Base-by-base conservation (phyloP, 148 eudicot species). In the Persicaria tinctoria region DNA sequence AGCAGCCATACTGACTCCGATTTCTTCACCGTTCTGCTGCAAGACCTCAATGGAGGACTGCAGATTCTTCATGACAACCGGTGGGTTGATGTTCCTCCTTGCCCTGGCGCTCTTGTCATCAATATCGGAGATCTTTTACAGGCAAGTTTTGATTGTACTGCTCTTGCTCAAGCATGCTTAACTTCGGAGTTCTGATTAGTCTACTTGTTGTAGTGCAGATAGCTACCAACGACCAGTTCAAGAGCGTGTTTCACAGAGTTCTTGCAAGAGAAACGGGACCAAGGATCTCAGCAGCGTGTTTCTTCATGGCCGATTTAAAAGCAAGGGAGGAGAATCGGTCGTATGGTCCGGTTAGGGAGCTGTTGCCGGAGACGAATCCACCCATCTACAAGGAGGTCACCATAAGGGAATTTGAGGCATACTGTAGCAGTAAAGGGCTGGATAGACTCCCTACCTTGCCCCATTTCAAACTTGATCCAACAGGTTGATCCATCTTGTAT, bases 291-390 rank as follows among this genome's bases (percentile, higher is more conserved):
- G 66, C 79, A 32, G 79, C 85, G 0, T 79, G 76, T 5, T 86
- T 84, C 73, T 73, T 86, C 49, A 70, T 80, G 85, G 3, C 59
- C 27, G 23, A 4, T 51, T 4, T 45, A 38, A 14, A 81, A 56
- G 50, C 47, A 13, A 11, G 6, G 20, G 53, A 70, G 0, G n/a
- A 17, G 13, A 12, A 16, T 13, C 51, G 46, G 75, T 62, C 73
- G 16, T 88, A 88, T 71, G 85, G 86, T 16, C 91, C 89, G 2
- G 76, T 86, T 0, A 73, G 81, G 46, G 86, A 84, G n/a, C 27
- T 80, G 44, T 18, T 76, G 1, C 2, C 41, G 41, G 73, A 76
- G 23, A 76, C 73, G 5, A 73, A 76, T 17, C 79, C 70, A 5
- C 74, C 79, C 2, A 80, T 76, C 68, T 80, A 80, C 23, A 53